Evolutionary conservation across 2,329 filamentous ascomycete species (phyloP).

Genomic region (Trichoderma sp.): DNA sequence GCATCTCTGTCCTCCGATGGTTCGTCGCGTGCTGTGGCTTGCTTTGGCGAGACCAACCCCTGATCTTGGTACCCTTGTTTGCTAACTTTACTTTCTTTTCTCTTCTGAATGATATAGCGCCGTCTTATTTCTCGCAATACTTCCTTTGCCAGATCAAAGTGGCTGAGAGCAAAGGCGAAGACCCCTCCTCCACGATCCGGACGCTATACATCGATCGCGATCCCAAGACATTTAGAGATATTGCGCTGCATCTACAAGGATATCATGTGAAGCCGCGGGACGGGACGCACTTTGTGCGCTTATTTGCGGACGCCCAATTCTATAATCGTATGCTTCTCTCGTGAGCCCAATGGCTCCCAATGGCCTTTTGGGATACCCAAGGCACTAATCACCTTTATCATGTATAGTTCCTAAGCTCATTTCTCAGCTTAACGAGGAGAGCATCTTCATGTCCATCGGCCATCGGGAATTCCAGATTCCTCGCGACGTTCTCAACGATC

Average conservation of each 20-base stretch:
- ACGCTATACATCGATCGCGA: constrained; percentile 96
- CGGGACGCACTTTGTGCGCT: constrained; percentile 81
- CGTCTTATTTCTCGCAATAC: constrained; percentile 94
- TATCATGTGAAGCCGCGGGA: constrained; percentile 83
- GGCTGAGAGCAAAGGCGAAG: constrained; percentile 59
- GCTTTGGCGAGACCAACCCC: neutral
- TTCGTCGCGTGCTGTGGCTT: constrained; percentile 38
- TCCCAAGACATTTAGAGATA: constrained; percentile 83
- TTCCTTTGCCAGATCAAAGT: constrained; percentile 77
- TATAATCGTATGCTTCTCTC: constrained; percentile 65
- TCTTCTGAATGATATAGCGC: constrained; percentile 55
- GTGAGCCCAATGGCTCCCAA: neutral
- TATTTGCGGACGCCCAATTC: constrained; percentile 94
- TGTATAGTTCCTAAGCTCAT: constrained; percentile 76
- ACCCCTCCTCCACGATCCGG: constrained; percentile 53
- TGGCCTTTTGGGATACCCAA: neutral
- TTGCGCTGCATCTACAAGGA: constrained; percentile 85
- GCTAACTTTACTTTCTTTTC: neutral
- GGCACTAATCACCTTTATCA: neutral
- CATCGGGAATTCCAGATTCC: constrained; percentile 85
- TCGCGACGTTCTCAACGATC: constrained; percentile 78
- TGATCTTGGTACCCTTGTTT: constrained; percentile 11
- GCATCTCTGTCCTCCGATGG: constrained; percentile 72
- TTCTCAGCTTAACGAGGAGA: constrained; percentile 85
- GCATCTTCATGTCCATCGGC: constrained; percentile 90